phyloP scores from a whole-genome alignment of 2,329 filamentous ascomycete species.

The Sordariomycetes sp. region DNA sequence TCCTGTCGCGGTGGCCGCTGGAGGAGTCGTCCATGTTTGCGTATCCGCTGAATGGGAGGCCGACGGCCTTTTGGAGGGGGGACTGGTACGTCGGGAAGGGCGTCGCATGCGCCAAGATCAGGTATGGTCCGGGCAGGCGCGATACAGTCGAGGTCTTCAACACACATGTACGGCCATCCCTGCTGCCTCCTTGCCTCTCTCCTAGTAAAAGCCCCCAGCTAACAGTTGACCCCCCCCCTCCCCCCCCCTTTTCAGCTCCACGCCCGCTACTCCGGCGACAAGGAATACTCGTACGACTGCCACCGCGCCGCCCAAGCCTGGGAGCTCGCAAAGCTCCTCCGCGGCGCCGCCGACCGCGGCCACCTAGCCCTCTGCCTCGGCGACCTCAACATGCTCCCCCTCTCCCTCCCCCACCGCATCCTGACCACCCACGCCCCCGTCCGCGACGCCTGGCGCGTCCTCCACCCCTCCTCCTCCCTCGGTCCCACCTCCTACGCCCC shows the following conservation, averaged over 20 bases:
- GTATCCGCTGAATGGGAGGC: constrained; percentile 86
- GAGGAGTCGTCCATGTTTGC: constrained; percentile 74
- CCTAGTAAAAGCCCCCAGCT: neutral
- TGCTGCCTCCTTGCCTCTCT: neutral
- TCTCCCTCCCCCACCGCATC: constrained; percentile 71
- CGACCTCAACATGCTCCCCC: constrained; percentile 94
- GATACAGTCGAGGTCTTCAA: constrained; percentile 82
- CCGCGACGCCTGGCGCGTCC: constrained; percentile 69
- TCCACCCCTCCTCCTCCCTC: constrained; percentile 74
- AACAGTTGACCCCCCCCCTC: no score
- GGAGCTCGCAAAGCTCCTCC: constrained; percentile 85
- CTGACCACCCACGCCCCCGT: constrained; percentile 69
- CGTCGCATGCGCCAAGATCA: constrained; percentile 69
- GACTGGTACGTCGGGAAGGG: constrained; percentile 98
- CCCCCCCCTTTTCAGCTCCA: constrained; percentile 38
- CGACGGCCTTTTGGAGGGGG: constrained; percentile 84
- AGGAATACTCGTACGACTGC: constrained; percentile 74
- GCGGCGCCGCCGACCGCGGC: constrained; percentile 64
- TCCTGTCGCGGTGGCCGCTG: constrained; percentile 86
- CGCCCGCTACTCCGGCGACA: constrained; percentile 71
- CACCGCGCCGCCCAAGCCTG: constrained; percentile 89
- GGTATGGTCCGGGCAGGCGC: constrained; percentile 48
- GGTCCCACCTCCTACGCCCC: constrained; percentile 55
- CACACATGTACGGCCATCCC: constrained; percentile 51
- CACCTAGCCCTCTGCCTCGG: constrained; percentile 78